Base-by-base conservation (phyloP, 495 filamentous ascomycete species). In the Penicillium desertorum region DNA sequence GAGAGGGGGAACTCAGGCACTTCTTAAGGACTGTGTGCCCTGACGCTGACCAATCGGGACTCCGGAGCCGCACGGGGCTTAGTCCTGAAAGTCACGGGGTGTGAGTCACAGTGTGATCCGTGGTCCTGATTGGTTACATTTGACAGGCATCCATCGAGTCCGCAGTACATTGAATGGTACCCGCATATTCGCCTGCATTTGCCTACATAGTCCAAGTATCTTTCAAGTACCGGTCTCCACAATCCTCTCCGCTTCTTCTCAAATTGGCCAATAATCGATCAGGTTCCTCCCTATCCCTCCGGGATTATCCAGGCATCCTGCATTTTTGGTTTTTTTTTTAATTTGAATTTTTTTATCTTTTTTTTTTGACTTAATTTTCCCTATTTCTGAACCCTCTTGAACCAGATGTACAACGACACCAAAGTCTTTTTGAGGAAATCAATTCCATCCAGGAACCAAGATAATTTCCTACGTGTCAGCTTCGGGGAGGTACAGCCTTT, bases 21-120 rank as follows among this genome's bases (percentile, higher is more conserved):
- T 70, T 71, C 65, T 73, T 76, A 73, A 75, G 59, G 61, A 57
- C 50, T 65, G 68, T 71, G 71, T 68, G 72, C 57, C 63, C 48
- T 36, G n/a, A 49, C 36, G 57, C 27, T 32, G 19, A 44, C 71
- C 68, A 68, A 68, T 71, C 61, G 62, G 17, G 8, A 12, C 4
- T 3, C 19, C 34, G 17, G 32, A 63, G 45, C 65, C 61, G 17
- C 32, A 64, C 49, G 16, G 49, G 64, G 71, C 48, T 63, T 55
- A 63, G 62, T 19, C 45, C 4, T 14, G 7, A 34, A 55, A 56
- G 66, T 72, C 69, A 72, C 70, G 71, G 63, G 67, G 71, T 77
- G 74, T 77, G 74, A 77, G 61, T 77, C 74, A 77, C 61, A 72
- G 45, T 44, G 9, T 8, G 44, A 22, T 54, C 1, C 3, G 0